Base-by-base conservation (phyloP, 306 rosid species). In the Sindora glabra region DNA sequence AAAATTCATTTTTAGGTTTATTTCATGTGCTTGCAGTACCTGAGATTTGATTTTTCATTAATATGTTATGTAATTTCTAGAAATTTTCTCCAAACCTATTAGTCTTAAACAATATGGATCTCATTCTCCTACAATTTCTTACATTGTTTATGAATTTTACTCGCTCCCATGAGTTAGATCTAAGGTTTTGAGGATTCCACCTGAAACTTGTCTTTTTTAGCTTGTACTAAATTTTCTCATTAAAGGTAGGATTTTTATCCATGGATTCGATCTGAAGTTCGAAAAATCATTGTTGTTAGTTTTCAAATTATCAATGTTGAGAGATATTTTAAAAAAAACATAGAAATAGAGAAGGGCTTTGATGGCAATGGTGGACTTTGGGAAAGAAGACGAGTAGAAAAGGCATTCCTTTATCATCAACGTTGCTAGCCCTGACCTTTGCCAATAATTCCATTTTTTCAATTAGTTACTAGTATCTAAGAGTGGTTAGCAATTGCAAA, bases 141-240 rank as follows among this genome's bases (percentile, higher is more conserved):
- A 62, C 59, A 37, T 64, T 49, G 56, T 49, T 25, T 13, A 17
- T 2, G 22, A 62, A 45, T 41, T 12, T 7, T 26, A 46, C 68
- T 30, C 56, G 27, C 68, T 52, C 64, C 62, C 69, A 71, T 83
- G 79, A 41, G 54, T 58, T 48, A 68, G 77, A 78, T 75, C 79
- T 83, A 79, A 83, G 81, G 77, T 85, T 85, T 82, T 75, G 72
- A n/a, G n/a, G 41, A 41, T 59, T 46, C 29, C 63, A 11, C 62
- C 27, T 23, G 71, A 18, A 69, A 41, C 44, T 63, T 23, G 52
- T 36, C 39, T 44, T 56, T 45, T 45, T 15, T 49, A 39, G 41
- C 48, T 56, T 11, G 59, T 24, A 40, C 38, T 13, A 56, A 60
- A 47, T 17, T 21, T 21, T 69, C 24, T 49, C 46, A 17, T 64